phyloP scores from a whole-genome alignment of 108 stramenopile genomes.

The Parietichytrium sp. region DNA sequence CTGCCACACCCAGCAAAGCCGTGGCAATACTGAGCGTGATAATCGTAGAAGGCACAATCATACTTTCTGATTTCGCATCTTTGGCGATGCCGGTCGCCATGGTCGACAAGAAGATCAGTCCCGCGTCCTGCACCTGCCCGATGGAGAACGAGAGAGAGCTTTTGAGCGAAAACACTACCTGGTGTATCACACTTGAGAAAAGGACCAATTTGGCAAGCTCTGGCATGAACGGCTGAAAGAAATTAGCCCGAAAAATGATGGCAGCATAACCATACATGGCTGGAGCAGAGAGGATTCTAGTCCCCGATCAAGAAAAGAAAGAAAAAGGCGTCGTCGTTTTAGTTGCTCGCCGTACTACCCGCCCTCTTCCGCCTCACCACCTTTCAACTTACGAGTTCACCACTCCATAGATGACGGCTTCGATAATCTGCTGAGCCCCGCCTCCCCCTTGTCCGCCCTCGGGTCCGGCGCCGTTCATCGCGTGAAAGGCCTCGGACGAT shows the following conservation, averaged over 20 bases:
- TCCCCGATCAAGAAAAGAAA: no score
- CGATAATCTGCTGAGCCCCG: conserved; percentile 13
- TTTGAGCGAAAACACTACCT: conserved; percentile 78
- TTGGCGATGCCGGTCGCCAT: conserved; percentile 77
- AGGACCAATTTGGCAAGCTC: conserved; percentile 79
- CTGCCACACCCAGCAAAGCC: conserved; percentile 72
- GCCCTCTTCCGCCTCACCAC: no score
- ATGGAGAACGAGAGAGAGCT: conserved; percentile 84
- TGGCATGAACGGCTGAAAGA: conserved; percentile 70
- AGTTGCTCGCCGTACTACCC: no score
- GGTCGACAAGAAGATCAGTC: conserved; percentile 85
- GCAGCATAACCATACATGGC: conserved; percentile 82
- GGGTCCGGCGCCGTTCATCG: no score
- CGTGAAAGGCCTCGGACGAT: no score
- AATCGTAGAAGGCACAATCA: not conserved
- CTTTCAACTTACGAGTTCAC: no score
- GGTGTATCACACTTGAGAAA: conserved; percentile 83
- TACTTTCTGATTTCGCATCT: not conserved
- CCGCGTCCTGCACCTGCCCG: conserved; percentile 95
- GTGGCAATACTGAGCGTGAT: conserved; percentile 70
- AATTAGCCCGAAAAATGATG: conserved; percentile 76
- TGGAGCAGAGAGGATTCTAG: conserved; percentile 74
- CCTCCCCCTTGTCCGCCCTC: no score
- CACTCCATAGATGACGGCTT: conserved; percentile 32
- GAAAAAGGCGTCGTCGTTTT: no score